A percentile compares a stretch with the other conserved stretches of the same genome.
Conservation (phyloP, 2,329 filamentous ascomycete species). For the Sphaceloma murrayae region DNA sequence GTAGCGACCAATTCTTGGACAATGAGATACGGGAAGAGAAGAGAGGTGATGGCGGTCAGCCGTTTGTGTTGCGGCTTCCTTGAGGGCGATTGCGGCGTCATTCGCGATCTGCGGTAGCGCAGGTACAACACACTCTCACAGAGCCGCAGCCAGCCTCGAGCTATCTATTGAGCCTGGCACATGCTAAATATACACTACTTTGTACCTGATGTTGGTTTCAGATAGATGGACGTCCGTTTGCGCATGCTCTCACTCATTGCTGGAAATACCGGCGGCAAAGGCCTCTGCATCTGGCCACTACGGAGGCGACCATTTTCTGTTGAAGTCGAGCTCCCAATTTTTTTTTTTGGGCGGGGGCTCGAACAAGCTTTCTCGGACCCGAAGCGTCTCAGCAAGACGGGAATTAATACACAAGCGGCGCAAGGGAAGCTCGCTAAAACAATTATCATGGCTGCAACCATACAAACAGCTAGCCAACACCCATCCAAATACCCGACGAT, state of each 20-base stretch:
- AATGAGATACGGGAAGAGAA: background rate
- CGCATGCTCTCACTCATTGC: too few species aligned
- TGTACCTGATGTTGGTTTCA: too few species aligned
- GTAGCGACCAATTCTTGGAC: too few species aligned
- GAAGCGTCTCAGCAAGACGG: constrained; percentile 5
- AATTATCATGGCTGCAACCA: too few species aligned
- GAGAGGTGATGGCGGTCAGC: constrained; percentile 8
- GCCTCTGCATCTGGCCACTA: background rate
- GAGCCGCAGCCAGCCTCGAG: constrained; percentile 12
- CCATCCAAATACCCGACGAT: too few species aligned
- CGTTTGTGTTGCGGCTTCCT: constrained; percentile 15
- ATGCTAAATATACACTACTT: too few species aligned
- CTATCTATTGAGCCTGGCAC: background rate
- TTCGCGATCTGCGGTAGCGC: constrained; percentile 10
- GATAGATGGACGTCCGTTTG: too few species aligned
- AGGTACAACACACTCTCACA: too few species aligned
- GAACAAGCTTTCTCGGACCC: constrained; percentile 6
- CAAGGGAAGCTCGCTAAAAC: background rate
- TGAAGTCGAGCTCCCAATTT: constrained; percentile 12
- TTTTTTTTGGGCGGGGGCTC: constrained; percentile 9
- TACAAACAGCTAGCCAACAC: too few species aligned
- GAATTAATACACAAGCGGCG: constrained; percentile 4
- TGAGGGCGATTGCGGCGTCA: constrained; percentile 3
- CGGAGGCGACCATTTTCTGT: constrained; percentile 2
- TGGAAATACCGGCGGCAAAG: constrained; percentile 5